Conservation (phyloP, 2,329 filamentous ascomycete species). For the Trichoderma oligosporum region DNA sequence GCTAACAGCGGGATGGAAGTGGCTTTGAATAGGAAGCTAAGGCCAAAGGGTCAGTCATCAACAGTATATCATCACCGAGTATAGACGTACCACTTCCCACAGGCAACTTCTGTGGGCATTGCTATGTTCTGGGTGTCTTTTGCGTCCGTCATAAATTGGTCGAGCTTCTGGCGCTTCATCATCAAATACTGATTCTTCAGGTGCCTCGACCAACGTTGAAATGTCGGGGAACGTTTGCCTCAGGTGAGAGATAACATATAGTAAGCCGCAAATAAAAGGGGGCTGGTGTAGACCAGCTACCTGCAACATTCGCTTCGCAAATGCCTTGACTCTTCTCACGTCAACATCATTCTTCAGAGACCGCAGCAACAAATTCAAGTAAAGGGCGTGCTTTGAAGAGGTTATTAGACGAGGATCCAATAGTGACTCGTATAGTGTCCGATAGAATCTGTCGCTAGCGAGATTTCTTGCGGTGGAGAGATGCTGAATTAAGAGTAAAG, state of each 20-base stretch:
- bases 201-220: conserved; percentile 70
- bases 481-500: conserved; percentile 91
- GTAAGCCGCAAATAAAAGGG: conserved; percentile 85
- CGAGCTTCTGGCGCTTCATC: conserved; percentile 54
- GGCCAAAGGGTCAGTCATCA: conserved; percentile 22
- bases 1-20: conserved; percentile 91
- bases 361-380: conserved; percentile 86
- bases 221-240: conserved; percentile 76
- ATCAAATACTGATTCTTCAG: conserved; percentile 65
- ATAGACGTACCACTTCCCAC: conserved; percentile 73
- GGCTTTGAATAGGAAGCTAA: conserved; percentile 45
- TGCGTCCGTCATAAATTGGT: conserved; percentile 74
- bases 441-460: conserved; percentile 86
- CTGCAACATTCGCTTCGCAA: conserved; percentile 89
- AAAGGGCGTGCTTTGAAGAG: conserved; percentile 93
- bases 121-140: conserved; percentile 85
- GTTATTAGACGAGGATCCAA: conserved; percentile 82
- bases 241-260: conserved; percentile 83
- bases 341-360: conserved; percentile 88
- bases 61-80: neutral
- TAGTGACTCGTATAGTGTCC: conserved; percentile 91
- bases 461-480: conserved; percentile 76
- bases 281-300: conserved; percentile 84
- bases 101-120: conserved; percentile 90
- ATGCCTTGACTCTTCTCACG: conserved; percentile 87